Evolutionary conservation across 2,329 filamentous ascomycete species (phyloP).

Genomic region (Lizonia empirigonia): DNA sequence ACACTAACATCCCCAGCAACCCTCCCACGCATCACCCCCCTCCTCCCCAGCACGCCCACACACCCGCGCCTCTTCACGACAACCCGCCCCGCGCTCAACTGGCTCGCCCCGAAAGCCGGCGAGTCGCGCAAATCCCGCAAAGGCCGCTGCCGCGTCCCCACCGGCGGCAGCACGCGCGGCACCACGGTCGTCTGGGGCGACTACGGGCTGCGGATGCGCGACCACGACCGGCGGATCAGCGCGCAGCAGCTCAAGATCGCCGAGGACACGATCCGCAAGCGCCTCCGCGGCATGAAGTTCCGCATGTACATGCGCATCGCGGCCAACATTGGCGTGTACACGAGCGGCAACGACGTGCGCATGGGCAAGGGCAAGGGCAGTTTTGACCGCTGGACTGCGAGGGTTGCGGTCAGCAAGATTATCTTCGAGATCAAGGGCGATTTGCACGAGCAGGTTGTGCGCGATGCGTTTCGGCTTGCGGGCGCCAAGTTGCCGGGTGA

Average conservation of each 20-base stretch:
- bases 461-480: constrained; percentile 91
- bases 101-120: constrained; percentile 80
- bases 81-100: constrained; percentile 66
- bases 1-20: constrained; percentile 24
- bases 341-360: constrained; percentile 93
- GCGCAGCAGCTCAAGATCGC: constrained; percentile 86
- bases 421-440: constrained; percentile 91
- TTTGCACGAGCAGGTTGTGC: constrained; percentile 90
- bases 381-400: constrained; percentile 94
- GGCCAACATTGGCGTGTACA: constrained; percentile 94
- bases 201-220: constrained; percentile 89
- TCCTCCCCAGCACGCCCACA: constrained; percentile 34
- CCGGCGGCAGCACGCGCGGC: constrained; percentile 87
- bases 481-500: constrained; percentile 92
- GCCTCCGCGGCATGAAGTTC: constrained; percentile 89
- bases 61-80: constrained; percentile 71
- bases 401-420: constrained; percentile 88
- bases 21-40: constrained; percentile 41
- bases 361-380: constrained; percentile 99
- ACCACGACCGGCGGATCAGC: constrained; percentile 90
- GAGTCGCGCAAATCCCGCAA: constrained; percentile 88
- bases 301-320: constrained; percentile 88
- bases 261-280: constrained; percentile 88
- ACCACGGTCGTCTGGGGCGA: constrained; percentile 97
- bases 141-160: constrained; percentile 84